These are phyloP conservation scores for Myochromella boudieri DNA, from an alignment of 768 basidiomycete species.

Conservation along the genomic window DNA sequence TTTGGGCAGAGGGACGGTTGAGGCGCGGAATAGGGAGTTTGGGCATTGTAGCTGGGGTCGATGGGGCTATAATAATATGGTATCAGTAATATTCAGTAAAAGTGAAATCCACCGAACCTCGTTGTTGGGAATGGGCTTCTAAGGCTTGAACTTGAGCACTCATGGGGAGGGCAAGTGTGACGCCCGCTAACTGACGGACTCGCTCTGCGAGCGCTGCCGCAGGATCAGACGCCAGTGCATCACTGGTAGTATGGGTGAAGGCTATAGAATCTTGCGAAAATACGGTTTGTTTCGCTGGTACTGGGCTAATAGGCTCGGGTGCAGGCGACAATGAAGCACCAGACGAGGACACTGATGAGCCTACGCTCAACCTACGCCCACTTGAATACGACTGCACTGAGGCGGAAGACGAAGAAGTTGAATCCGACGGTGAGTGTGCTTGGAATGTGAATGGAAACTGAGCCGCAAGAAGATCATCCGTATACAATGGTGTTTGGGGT, in stretches of 20 bases:
- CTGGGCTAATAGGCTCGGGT: conserved; percentile 36
- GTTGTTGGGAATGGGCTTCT: too few species aligned
- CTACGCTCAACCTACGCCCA: conserved; percentile 48
- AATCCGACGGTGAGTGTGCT: conserved; percentile 19
- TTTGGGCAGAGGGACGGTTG: conserved; percentile 24
- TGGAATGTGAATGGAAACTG: conserved; percentile 45
- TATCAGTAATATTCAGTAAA: too few species aligned
- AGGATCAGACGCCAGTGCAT: conserved; percentile 24
- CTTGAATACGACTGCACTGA: conserved; percentile 26
- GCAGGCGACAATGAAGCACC: conserved; percentile 54
- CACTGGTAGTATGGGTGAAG: conserved; percentile 18
- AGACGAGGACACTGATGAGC: conserved; percentile 56
- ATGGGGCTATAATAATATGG: conserved; percentile 12
- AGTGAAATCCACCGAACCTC: too few species aligned
- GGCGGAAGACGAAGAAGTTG: conserved; percentile 27
- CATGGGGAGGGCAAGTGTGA: conserved; percentile 52
- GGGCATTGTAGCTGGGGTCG: conserved; percentile 19
- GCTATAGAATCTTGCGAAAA: conserved; percentile 17
- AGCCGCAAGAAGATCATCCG: conserved; percentile 21
- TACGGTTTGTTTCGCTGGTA: conserved; percentile 23
- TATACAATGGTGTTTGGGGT: conserved; percentile 21
- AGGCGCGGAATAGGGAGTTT: conserved; percentile 42
- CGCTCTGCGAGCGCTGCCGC: conserved; percentile 46
- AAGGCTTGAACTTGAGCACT: conserved; percentile 32
- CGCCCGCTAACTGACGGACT: conserved; percentile 55